Conservation (phyloP, 352 stramenopile genomes). For the Globisporangium irregulare region DNA sequence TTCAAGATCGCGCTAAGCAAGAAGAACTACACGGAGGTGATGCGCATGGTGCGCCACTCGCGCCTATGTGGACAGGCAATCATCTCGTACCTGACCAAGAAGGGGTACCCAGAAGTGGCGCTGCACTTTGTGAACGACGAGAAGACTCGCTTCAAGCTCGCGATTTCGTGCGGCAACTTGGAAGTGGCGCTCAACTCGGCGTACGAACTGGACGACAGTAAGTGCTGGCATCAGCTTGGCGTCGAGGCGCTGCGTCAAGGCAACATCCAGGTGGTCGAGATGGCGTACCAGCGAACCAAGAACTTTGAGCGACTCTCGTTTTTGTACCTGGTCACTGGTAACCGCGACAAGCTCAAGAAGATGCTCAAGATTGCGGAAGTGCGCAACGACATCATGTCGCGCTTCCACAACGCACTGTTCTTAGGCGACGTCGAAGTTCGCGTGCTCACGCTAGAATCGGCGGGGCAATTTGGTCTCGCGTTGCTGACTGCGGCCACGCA, state of each 20-base stretch:
- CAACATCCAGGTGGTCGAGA: constrained; percentile 99
- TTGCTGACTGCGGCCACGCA: constrained; percentile 96
- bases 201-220: constrained; percentile 94
- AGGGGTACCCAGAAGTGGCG: constrained; percentile 99
- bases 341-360: constrained; percentile 98
- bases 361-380: constrained; percentile 99
- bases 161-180: constrained; percentile 98
- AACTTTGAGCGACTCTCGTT: constrained; percentile 99
- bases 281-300: constrained; percentile 99
- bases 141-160: constrained; percentile 97
- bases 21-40: constrained; percentile 97
- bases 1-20: constrained; percentile 97
- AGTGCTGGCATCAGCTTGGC: constrained; percentile 97
- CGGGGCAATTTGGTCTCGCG: constrained; percentile 94
- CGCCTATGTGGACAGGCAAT: constrained; percentile 97
- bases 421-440: constrained; percentile 96
- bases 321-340: constrained; percentile 98
- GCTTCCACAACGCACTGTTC: constrained; percentile 98
- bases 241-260: constrained; percentile 97
- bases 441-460: constrained; percentile 94
- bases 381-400: constrained; percentile 97
- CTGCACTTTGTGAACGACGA: constrained; percentile 99
- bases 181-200: constrained; percentile 97
- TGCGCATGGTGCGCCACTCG: constrained; percentile 98
- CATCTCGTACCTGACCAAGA: constrained; percentile 98